These are phyloP conservation scores for Phytophthora kernoviae DNA, from an alignment of 352 stramenopile species.

Conservation along the genomic window DNA sequence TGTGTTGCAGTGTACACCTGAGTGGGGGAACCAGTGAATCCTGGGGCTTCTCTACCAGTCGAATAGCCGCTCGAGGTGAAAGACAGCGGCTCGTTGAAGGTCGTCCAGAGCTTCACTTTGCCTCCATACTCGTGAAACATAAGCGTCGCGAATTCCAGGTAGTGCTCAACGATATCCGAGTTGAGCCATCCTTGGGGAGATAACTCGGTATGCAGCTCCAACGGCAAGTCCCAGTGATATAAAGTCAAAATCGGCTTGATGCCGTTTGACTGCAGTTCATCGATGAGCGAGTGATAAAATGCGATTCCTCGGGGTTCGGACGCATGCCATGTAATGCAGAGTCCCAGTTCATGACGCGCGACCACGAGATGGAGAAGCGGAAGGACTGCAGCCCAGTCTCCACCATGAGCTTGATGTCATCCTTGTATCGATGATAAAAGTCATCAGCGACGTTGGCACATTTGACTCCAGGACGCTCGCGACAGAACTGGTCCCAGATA, in stretches of 20 bases:
- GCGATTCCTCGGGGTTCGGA: conserved; percentile 79
- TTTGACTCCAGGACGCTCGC: conserved; percentile 59
- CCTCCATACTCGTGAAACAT: conserved; percentile 90
- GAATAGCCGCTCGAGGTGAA: conserved; percentile 84
- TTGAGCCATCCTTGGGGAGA: conserved; percentile 52
- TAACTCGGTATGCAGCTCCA: conserved; percentile 72
- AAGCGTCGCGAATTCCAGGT: conserved; percentile 83
- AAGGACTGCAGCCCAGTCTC: conserved; percentile 88
- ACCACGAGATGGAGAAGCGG: conserved; percentile 91
- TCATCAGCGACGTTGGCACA: conserved; percentile 89
- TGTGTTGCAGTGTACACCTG: conserved; percentile 64
- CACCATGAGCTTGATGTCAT: conserved; percentile 92
- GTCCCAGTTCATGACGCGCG: conserved; percentile 83
- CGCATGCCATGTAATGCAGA: conserved; percentile 29
- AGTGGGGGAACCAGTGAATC: conserved; percentile 31
- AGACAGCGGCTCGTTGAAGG: conserved; percentile 92
- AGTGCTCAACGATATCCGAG: conserved; percentile 54
- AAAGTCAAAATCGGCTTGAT: conserved; percentile 91
- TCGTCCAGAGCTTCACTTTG: conserved; percentile 92
- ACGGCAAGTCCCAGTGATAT: conserved; percentile 94
- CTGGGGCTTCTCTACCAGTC: conserved; percentile 49
- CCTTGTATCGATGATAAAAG: conserved; percentile 87
- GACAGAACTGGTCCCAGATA: conserved; percentile 92
- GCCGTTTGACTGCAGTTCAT: conserved; percentile 62
- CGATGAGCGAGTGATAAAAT: conserved; percentile 92